phyloP scores from a whole-genome alignment of 2,329 filamentous ascomycete species.

The Aspergillus terreus region DNA sequence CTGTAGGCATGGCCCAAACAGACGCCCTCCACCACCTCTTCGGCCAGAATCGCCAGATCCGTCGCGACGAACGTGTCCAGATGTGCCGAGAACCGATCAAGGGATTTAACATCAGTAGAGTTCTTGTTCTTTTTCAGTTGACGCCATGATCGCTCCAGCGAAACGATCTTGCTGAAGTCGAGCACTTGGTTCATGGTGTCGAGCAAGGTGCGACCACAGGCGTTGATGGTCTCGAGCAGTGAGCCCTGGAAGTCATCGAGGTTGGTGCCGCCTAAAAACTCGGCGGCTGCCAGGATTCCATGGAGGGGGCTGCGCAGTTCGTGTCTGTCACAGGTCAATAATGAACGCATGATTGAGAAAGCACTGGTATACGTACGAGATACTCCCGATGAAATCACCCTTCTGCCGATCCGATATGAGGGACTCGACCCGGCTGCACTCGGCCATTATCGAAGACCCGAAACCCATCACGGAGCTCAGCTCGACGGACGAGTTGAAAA shows the following conservation, averaged over 20 bases:
- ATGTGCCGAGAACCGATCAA: conserved; percentile 30
- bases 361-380: conserved; percentile 25
- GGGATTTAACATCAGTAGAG: conserved; percentile 23
- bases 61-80: conserved; percentile 34
- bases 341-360: not conserved
- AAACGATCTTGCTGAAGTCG: conserved; percentile 52
- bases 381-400: conserved; percentile 43
- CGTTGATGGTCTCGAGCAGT: conserved; percentile 39
- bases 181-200: conserved; percentile 45
- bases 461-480: conserved; percentile 40
- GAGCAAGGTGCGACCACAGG: conserved; percentile 39
- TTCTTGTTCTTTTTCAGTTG: conserved; percentile 28
- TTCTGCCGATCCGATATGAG: conserved; percentile 42
- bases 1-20: conserved; percentile 47
- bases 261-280: conserved; percentile 38
- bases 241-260: conserved; percentile 39
- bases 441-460: conserved; percentile 41
- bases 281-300: conserved; percentile 40
- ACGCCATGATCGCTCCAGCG: conserved; percentile 34
- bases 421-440: conserved; percentile 41
- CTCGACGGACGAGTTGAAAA: conserved; percentile 36
- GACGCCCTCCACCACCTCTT: conserved; percentile 55
- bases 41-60: conserved; percentile 46
- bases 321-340: conserved; percentile 21
- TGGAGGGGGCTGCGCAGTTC: conserved; percentile 43